Conservation (phyloP, 139 green algal species). For the Mesotaenium endlicherianum region DNA sequence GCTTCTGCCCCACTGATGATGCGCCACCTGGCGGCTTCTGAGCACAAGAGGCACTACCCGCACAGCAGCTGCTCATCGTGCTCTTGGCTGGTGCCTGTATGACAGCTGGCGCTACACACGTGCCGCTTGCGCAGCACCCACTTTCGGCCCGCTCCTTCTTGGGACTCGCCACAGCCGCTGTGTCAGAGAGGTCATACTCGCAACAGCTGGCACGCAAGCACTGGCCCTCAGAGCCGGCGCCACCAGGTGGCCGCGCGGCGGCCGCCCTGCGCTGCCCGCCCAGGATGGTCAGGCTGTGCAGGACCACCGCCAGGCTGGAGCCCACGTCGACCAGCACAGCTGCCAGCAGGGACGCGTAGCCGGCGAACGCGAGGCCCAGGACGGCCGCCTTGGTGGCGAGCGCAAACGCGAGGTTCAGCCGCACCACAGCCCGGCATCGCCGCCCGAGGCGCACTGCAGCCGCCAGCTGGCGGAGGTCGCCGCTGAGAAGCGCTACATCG, state of each 20-base stretch:
- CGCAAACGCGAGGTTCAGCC: conserved; percentile 47
- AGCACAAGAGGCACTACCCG: too few species aligned
- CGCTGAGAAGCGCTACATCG: conserved; percentile 70
- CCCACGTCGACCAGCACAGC: conserved; percentile 68
- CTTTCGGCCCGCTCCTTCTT: not conserved
- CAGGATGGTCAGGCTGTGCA: conserved; percentile 46
- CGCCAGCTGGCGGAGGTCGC: conserved; percentile 63
- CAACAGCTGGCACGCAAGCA: not conserved
- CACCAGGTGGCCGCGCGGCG: not conserved
- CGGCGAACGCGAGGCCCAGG: conserved; percentile 49
- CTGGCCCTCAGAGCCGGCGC: not conserved
- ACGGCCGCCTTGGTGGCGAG: conserved; percentile 57
- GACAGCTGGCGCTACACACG: too few species aligned
- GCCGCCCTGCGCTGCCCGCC: not conserved
- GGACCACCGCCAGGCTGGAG: conserved; percentile 59
- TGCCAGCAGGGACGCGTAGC: conserved; percentile 59
- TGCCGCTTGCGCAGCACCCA: not conserved
- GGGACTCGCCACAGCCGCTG: too few species aligned
- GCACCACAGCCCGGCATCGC: conserved; percentile 1
- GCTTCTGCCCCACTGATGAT: too few species aligned
- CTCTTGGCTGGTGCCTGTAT: too few species aligned
- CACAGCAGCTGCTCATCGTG: too few species aligned
- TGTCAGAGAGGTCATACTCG: not conserved
- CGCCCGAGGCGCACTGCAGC: conserved; percentile 54
- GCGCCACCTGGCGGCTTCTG: too few species aligned